These are phyloP conservation scores for Botrytis paeoniae DNA, from an alignment of 2,329 filamentous ascomycete species.

Conservation along the genomic window DNA sequence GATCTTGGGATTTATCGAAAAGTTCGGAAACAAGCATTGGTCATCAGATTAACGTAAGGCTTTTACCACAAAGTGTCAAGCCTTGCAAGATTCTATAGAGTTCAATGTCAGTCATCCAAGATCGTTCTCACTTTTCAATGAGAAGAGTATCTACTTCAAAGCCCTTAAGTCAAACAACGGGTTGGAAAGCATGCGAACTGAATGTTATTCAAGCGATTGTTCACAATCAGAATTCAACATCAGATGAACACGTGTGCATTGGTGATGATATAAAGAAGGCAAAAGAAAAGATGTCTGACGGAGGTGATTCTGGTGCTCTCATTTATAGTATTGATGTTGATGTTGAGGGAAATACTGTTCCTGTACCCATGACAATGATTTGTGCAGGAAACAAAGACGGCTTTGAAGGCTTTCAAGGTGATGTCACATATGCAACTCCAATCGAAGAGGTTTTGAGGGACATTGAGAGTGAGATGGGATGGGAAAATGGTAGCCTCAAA, in stretches of 20 bases:
- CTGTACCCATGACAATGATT: not conserved
- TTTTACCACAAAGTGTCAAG: not conserved
- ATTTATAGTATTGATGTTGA: not conserved
- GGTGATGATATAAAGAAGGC: not conserved
- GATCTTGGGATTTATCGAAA: not conserved
- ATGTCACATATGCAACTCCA: not conserved
- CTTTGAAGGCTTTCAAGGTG: not conserved
- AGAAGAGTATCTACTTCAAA: not conserved
- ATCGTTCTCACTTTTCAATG: not conserved
- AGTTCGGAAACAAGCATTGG: not conserved
- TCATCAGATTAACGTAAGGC: not conserved
- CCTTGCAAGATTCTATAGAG: rapidly evolving
- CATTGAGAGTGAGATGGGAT: not conserved
- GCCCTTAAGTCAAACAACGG: not conserved
- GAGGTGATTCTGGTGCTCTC: not conserved
- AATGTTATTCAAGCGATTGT: not conserved
- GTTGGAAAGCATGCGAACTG: not conserved
- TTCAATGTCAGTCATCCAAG: not conserved
- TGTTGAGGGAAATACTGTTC: not conserved
- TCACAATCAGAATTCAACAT: not conserved
- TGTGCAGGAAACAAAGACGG: not conserved
- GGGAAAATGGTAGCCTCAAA: not conserved
- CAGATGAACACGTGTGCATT: not conserved
- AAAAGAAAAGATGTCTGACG: not conserved
- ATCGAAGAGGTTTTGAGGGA: not conserved